A percentile compares a stretch with the other conserved stretches of the same genome.
Evolutionary conservation across 192 early-diverging fungal species (phyloP).

Genomic region (Entophlyctis helioformis): DNA sequence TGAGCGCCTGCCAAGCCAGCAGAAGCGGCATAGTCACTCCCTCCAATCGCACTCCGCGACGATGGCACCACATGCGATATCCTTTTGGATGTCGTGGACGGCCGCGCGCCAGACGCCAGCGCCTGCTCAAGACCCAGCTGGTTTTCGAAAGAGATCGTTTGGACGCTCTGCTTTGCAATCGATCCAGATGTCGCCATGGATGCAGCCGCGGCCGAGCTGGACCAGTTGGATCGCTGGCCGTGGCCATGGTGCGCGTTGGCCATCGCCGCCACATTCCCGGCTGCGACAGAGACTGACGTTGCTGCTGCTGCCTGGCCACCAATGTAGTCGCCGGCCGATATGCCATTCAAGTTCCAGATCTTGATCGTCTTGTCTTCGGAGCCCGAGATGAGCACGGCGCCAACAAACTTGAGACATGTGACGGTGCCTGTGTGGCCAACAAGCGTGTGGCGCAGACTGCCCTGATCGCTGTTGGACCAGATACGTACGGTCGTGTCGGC

Average conservation of each 20-base stretch:
- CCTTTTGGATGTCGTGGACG: neutral
- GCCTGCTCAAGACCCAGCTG: neutral
- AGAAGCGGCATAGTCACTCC: no score
- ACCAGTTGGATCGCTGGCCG: no score
- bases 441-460: neutral
- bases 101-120: neutral
- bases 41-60: no score
- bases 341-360: conserved; percentile 21
- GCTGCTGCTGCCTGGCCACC: no score
- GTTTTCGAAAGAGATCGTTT: neutral
- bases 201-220: no score
- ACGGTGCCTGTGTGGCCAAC: conserved; percentile 9
- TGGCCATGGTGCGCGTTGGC: neutral
- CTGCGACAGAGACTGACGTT: no score
- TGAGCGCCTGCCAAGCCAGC: no score
- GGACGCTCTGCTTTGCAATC: no score
- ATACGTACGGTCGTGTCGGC: conserved; percentile 12
- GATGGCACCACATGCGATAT: no score
- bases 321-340: no score
- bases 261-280: no score
- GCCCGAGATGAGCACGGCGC: conserved; percentile 10
- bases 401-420: conserved; percentile 11
- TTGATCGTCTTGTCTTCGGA: conserved; percentile 16
- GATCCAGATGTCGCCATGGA: no score
- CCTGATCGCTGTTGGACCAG: conserved; percentile 8